Percentiles rank a stretch among this genome's conserved stretches.
Evolutionary conservation across 768 basidiomycete genomes (phyloP).

Genomic region (Russula vinacea): DNA sequence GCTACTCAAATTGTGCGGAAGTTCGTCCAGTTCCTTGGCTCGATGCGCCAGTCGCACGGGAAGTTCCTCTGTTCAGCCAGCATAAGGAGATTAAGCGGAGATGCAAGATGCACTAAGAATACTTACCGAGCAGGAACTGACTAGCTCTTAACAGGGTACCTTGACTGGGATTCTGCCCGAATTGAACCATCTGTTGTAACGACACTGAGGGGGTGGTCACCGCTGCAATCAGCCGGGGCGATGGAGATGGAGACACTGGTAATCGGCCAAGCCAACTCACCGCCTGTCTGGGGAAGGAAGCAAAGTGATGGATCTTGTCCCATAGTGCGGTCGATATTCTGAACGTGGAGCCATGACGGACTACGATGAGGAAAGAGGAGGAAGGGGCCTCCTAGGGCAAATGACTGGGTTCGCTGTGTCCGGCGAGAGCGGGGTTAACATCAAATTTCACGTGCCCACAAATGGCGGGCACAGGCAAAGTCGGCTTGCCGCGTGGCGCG

Average conservation of each 20-base stretch:
- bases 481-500: not conserved
- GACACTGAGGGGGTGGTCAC: conserved; percentile 58
- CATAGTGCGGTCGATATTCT: conserved; percentile 75
- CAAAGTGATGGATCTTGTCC: conserved; percentile 90
- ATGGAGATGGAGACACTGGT: not conserved
- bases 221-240: not conserved
- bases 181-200: conserved; percentile 95
- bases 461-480: not conserved
- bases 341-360: conserved; percentile 47
- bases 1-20: conserved; percentile 85
- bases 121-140: conserved; percentile 77
- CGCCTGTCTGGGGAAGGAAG: conserved; percentile 89
- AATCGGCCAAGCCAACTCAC: conserved; percentile 41
- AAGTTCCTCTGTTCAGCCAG: conserved; percentile 75
- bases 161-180: conserved; percentile 93
- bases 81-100: not conserved
- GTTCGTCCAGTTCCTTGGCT: conserved; percentile 90
- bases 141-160: conserved; percentile 91
- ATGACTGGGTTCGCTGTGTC: not conserved
- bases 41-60: conserved; percentile 94
- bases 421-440: not conserved
- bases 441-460: conserved; percentile 19
- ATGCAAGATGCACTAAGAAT: not conserved
- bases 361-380: not conserved
- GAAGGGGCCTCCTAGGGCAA: not conserved